phyloP scores from a whole-genome alignment of 2,329 filamentous ascomycete species.

The Volutella citrinella region DNA sequence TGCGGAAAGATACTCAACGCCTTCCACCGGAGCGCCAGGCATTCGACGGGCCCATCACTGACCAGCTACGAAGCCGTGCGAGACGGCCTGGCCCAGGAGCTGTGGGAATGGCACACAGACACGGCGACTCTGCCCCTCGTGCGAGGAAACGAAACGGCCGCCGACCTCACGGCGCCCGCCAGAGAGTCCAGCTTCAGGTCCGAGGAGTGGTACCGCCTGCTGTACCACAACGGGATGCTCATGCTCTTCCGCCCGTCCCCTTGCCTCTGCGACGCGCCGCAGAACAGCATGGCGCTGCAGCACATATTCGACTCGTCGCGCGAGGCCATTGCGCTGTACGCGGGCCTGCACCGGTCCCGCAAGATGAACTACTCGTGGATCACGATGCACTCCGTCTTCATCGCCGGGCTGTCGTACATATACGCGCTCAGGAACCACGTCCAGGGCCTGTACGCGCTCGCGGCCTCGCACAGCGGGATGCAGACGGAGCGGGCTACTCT shows the following conservation, averaged over 20 bases:
- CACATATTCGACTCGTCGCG: constrained; percentile 37
- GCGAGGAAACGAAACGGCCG: constrained; percentile 17
- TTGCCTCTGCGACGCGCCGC: constrained; percentile 23
- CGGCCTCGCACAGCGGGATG: constrained; percentile 5
- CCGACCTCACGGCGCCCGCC: constrained; percentile 9
- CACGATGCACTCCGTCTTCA: constrained; percentile 46
- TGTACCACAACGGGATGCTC: constrained; percentile 41
- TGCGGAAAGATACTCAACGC: constrained; percentile 37
- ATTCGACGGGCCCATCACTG: constrained; percentile 5
- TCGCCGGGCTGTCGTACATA: constrained; percentile 42
- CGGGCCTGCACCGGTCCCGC: constrained; percentile 40
- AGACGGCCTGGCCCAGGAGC: constrained; percentile 23
- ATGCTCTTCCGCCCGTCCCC: constrained; percentile 42
- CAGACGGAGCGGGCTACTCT: constrained; percentile 15
- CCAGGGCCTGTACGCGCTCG: constrained; percentile 23
- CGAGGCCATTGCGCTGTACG: constrained; percentile 40
- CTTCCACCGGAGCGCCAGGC: constrained; percentile 29
- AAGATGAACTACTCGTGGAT: constrained; percentile 49
- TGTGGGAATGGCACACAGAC: constrained; percentile 30
- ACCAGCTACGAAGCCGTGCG: constrained; percentile 15
- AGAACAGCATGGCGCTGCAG: constrained; percentile 28
- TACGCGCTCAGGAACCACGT: constrained; percentile 41
- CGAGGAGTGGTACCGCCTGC: constrained; percentile 39
- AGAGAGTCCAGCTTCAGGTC: constrained; percentile 38
- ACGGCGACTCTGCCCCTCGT: constrained; percentile 26